A percentile compares a stretch with the other conserved stretches of the same genome.
Conservation (phyloP, 352 stramenopile genomes). For the Globisporangium paddicum region DNA sequence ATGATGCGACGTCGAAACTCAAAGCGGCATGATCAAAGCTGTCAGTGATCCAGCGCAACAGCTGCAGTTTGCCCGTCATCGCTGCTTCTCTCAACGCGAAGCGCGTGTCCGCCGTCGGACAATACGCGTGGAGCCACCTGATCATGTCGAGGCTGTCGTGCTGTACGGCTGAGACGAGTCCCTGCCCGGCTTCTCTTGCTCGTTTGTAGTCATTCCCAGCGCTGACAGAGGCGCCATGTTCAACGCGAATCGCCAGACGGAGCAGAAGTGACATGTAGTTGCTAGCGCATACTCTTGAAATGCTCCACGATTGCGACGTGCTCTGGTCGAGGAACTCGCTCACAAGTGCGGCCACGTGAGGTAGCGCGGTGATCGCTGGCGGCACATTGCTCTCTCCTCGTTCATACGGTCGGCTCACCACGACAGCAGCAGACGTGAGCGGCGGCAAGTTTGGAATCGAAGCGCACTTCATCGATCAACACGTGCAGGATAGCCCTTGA, state of each 20-base stretch:
- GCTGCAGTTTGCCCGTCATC: no score
- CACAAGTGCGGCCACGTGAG: background rate
- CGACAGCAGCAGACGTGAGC: background rate
- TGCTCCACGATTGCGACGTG: background rate
- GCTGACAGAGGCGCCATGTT: background rate
- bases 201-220: background rate
- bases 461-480: no score
- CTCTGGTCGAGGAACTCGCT: background rate
- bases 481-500: no score
- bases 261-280: constrained; percentile 15
- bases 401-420: background rate
- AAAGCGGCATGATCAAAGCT: no score
- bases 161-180: background rate
- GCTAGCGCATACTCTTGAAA: background rate
- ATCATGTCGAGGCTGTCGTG: background rate
- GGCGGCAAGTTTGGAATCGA: no score
- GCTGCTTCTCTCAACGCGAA: no score
- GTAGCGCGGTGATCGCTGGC: background rate
- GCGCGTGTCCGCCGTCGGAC: background rate
- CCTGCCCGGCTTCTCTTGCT: background rate
- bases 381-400: background rate
- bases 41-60: no score
- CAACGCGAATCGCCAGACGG: constrained; percentile 13
- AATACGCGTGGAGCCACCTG: constrained; percentile 1
- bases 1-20: no score